Evolutionary conservation across 768 basidiomycete genomes (phyloP).

Genomic region (Phylloporus arenicola): DNA sequence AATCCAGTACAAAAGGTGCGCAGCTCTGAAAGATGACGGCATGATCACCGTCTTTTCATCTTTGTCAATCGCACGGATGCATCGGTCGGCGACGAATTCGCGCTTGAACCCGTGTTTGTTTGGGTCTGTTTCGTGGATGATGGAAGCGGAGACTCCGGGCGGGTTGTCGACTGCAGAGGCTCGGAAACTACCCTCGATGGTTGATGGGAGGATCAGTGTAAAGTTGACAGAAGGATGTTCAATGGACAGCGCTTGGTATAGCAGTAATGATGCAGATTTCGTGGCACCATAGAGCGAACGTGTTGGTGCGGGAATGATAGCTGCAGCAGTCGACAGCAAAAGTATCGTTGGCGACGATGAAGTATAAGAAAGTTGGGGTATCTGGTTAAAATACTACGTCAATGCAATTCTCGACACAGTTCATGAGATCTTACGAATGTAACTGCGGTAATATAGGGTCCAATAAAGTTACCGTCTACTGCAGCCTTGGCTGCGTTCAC

Average conservation of each 20-base stretch:
- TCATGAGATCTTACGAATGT: conserved; percentile 54
- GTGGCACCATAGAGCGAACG: conserved; percentile 80
- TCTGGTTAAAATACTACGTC: conserved; percentile 37
- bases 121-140: conserved; percentile 42
- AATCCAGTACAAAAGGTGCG: conserved; percentile 60
- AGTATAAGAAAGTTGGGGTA: conserved; percentile 64
- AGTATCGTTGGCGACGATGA: conserved; percentile 69
- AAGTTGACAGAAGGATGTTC: conserved; percentile 71
- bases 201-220: conserved; percentile 57
- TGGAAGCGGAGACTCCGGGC: conserved; percentile 26
- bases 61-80: conserved; percentile 55
- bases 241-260: conserved; percentile 75
- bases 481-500: conserved; percentile 55
- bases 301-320: conserved; percentile 80
- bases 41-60: conserved; percentile 55
- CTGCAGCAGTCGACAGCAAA: conserved; percentile 73
- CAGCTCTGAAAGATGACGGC: conserved; percentile 43
- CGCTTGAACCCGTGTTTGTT: conserved; percentile 54
- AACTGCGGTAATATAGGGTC: conserved; percentile 63
- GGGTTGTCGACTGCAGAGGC: conserved; percentile 67
- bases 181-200: conserved; percentile 76
- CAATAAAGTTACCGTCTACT: conserved; percentile 58
- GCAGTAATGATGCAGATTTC: conserved; percentile 71
- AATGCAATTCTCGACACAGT: background rate
- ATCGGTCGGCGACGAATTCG: conserved; percentile 53